Percentiles rank a stretch among this genome's conserved stretches.
Conservation (phyloP, 140 eudicot species). For the Flaveria floridana region DNA sequence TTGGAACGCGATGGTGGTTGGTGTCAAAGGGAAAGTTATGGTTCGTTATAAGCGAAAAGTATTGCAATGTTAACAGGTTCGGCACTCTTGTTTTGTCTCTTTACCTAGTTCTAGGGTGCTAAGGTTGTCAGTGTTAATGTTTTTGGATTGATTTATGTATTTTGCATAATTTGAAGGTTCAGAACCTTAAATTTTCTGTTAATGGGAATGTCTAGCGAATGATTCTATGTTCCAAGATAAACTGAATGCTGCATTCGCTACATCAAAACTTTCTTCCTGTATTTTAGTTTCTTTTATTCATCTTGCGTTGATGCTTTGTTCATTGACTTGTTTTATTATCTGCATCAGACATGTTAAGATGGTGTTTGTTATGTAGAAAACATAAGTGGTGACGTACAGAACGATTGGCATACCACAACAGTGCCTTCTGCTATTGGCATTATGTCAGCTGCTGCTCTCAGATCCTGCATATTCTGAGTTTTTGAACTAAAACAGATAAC, state of each 20-base stretch:
- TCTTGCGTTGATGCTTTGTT: too few species aligned
- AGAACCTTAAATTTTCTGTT: constrained; percentile 9
- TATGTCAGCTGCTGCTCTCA: too few species aligned
- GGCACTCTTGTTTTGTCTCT: constrained; percentile 5
- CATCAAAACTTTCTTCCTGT: too few species aligned
- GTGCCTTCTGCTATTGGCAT: too few species aligned
- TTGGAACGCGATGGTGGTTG: constrained; percentile 99
- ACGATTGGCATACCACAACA: too few species aligned
- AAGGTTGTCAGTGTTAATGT: constrained; percentile 19
- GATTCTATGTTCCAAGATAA: neutral
- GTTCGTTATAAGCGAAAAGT: constrained; percentile 84
- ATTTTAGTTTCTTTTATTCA: too few species aligned
- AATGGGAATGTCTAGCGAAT: constrained; percentile 26
- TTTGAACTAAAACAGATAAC: neutral
- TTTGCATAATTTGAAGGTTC: constrained; percentile 18
- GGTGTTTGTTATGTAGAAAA: too few species aligned
- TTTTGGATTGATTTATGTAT: constrained; percentile 18
- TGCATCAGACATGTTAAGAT: too few species aligned
- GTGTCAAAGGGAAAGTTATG: constrained; percentile 96
- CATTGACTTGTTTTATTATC: too few species aligned
- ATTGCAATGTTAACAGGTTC: constrained; percentile 23
- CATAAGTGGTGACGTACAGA: too few species aligned
- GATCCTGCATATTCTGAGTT: too few species aligned
- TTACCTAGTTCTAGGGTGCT: constrained; percentile 28
- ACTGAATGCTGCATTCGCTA: neutral